Conservation (phyloP, 2,329 filamentous ascomycete species). For the Alternaria ventricosa region DNA sequence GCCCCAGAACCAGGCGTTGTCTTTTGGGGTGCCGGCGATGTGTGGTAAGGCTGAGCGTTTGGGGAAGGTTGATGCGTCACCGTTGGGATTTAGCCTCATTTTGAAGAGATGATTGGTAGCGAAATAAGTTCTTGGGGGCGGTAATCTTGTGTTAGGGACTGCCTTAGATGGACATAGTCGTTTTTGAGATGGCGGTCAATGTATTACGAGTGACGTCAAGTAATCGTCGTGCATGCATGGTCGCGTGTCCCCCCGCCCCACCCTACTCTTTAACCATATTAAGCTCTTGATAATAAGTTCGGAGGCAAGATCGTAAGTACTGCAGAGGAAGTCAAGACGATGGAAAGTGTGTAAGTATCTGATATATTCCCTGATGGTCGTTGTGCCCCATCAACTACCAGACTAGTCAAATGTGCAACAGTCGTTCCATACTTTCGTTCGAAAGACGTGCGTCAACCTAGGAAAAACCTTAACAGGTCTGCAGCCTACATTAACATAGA, state of each 20-base stretch:
- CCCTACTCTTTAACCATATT: not conserved
- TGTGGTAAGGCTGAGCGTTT: slow-evolving; percentile 28
- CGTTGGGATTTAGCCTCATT: slow-evolving; percentile 30
- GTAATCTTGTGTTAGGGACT: not conserved
- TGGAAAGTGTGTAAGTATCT: not conserved
- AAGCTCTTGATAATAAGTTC: not conserved
- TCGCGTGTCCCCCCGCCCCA: slow-evolving; percentile 2
- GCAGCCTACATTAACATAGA: too few species aligned
- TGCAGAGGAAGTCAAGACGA: not conserved
- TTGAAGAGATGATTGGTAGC: not conserved
- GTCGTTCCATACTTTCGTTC: too few species aligned
- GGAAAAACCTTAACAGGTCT: too few species aligned
- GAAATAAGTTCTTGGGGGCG: too few species aligned
- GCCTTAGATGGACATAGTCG: not conserved
- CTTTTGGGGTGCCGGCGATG: slow-evolving; percentile 28
- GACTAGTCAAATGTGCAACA: not conserved
- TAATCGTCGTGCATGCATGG: not conserved
- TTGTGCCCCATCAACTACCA: not conserved
- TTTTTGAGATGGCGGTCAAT: not conserved
- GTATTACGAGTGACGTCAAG: slow-evolving; percentile 5
- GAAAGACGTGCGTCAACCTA: too few species aligned
- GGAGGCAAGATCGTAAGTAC: not conserved
- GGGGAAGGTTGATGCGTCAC: slow-evolving; percentile 26
- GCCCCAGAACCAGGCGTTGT: slow-evolving; percentile 35
- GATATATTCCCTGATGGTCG: too few species aligned